phyloP scores from a whole-genome alignment of 192 early-diverging fungal genomes.

The Linnemannia exigua region DNA sequence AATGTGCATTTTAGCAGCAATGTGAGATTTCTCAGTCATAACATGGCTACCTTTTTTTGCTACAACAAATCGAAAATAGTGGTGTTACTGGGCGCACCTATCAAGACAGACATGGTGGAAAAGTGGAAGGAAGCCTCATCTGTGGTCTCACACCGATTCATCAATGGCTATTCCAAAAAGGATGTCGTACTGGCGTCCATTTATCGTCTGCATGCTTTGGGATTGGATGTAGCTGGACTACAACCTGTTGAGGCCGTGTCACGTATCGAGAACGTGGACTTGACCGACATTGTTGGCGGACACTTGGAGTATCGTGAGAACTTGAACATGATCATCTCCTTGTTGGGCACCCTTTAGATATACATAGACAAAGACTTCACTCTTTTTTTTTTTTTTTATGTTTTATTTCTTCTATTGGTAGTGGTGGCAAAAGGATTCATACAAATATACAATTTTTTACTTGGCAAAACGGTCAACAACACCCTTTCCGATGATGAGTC shows the following conservation, averaged over 20 bases:
- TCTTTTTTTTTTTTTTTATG: constrained; percentile 11
- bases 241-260: constrained; percentile 41
- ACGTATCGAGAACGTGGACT: constrained; percentile 64
- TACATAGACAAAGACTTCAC: neutral
- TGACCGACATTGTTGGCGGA: constrained; percentile 62
- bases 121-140: constrained; percentile 59
- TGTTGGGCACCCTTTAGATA: constrained; percentile 41
- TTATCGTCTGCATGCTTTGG: constrained; percentile 65
- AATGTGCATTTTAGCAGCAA: neutral
- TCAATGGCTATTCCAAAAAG: constrained; percentile 69
- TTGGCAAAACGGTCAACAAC: constrained; percentile 74
- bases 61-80: constrained; percentile 33
- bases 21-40: neutral
- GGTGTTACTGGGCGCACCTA: constrained; percentile 68
- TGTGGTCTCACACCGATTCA: constrained; percentile 62
- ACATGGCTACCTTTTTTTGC: neutral
- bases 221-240: constrained; percentile 61
- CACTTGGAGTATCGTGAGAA: constrained; percentile 64
- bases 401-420: neutral
- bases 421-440: neutral
- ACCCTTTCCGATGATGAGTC: constrained; percentile 89
- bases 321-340: constrained; percentile 47
- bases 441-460: constrained; percentile 31
- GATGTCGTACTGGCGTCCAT: constrained; percentile 68
- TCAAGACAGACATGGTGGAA: constrained; percentile 50